Conservation (phyloP, 352 stramenopile genomes). For the Phytophthora macrochlamydospora region DNA sequence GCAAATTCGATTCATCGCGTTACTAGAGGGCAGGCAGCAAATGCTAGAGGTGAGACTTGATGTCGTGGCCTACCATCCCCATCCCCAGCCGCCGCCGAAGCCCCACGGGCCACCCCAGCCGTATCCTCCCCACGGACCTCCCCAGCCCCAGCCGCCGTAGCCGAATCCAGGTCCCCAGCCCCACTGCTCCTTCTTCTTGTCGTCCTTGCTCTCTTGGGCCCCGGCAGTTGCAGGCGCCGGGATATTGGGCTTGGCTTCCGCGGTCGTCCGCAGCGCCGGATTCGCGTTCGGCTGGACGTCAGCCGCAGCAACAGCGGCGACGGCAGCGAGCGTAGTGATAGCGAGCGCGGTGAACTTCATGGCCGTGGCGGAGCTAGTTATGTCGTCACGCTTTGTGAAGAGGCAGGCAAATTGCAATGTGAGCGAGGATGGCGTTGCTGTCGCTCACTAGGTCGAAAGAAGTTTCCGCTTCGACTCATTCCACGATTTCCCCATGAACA, state of each 20-base stretch:
- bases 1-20: too few species aligned
- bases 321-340: slow-evolving; percentile 6
- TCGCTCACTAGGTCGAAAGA: neutral
- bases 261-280: slow-evolving; percentile 1
- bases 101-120: slow-evolving; percentile 7
- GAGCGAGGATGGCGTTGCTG: neutral
- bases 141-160: neutral
- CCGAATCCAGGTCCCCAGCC: neutral
- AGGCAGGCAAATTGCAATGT: neutral
- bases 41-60: neutral
- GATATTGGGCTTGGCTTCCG: neutral
- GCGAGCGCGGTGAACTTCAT: slow-evolving; percentile 2
- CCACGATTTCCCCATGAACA: too few species aligned
- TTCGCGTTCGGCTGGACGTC: neutral
- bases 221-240: slow-evolving; percentile 1
- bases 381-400: neutral
- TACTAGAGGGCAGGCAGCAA: too few species aligned
- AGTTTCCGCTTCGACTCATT: too few species aligned
- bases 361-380: neutral
- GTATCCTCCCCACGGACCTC: slow-evolving; percentile 1
- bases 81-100: slow-evolving; percentile 5
- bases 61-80: neutral
- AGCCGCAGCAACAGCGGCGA: slow-evolving; percentile 3
- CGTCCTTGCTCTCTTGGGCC: neutral
- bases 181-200: slow-evolving; percentile 12